Evolutionary conservation across 139 green algal genomes (phyloP), one percentile per base, ranked within the genome.

Genomic region (Raphidocelis subcapitata): DNA sequence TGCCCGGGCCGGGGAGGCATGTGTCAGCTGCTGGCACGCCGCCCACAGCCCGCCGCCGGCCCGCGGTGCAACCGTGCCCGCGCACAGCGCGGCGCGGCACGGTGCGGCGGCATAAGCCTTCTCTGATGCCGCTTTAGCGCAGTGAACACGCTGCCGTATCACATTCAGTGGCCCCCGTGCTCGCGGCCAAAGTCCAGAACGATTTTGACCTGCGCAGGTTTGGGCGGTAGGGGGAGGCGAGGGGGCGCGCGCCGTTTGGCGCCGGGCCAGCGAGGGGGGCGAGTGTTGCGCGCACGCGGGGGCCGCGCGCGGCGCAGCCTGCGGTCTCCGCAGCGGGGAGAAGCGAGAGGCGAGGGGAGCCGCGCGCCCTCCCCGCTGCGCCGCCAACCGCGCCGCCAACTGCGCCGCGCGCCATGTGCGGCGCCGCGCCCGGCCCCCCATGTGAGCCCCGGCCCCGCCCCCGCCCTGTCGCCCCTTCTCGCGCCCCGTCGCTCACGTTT

Each of bases 161-260:
- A n/a, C n/a, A n/a, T n/a, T n/a, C n/a, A 67, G 37, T 67, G 35
- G 24, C 18, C 16, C 0, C 36, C 62, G 16, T 47, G 49, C n/a
- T 74, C 67, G 18, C 67, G 37, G 4, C 67, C 67, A 65, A 74
- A 74, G 33, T 74, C 54, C 52, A 74, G 47, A 5, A 65, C 55
- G 23, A 74, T 74, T 32, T 74, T 74, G 49, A 72, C 37, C 65
- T 72, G 65, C 21, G 32, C 32, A 31, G 29, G 57, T 28, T n/a
- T n/a, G n/a, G n/a, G n/a, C n/a, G n/a, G n/a, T n/a, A 20, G 41
- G 41, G 41, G 41, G 12, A 49, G 41, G 41, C 41, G 41, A 49
- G 41, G 41, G 12, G 41, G 8, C 8, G 12, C 41, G 41, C 8
- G 41, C 12, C 8, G n/a, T n/a, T 49, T 8, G 41, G 12, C 8